Base-by-base conservation (phyloP, 257 asterid species). In the Apocynum venetum region DNA sequence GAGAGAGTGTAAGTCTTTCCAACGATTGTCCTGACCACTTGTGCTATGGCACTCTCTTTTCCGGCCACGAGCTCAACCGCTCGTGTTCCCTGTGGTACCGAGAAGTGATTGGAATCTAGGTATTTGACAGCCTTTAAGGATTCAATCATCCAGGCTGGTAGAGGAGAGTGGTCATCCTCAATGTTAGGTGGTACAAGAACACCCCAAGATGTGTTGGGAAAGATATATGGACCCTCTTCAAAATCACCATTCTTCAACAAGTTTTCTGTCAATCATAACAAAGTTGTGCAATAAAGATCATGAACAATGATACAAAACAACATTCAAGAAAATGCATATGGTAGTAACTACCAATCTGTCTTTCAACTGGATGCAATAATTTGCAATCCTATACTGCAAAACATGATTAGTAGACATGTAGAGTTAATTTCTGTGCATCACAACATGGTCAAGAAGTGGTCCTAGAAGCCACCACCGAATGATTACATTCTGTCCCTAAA, bases 91-190 rank as follows among this genome's bases (percentile, higher is more conserved):
- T 79, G 86, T 49, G 99, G 99, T 55, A 95, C 97, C 0, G 97
- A 89, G 87, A 91, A 95, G 36, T 95, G 99, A 20, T 89, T 96
- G 0, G 96, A 70, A 57, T 95, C 98, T 1, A 95, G 85, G 93
- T 93, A 95, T 72, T 93, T 95, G 0, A 95, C 94, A 8, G 99
- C 98, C 67, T 93, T 95, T 60, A 93, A 89, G 53, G 99, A 95
- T 65, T 93, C 98, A 66, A 95, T 91, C 96, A 93, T 95, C 99
- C 99, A 95, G 11, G 91, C 97, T 2, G 99, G 99, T n/a, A 95
- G 80, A 0, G 99, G 92, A 6, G 98, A 93, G 88, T 95, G 89
- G 66, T 91, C 97, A 41, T 95, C 99, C 77, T 95, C 99, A 17
- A 93, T 93, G 85, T 90, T 89, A 0, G 98, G 99, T 7, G 99